Base-by-base conservation (phyloP, 306 rosid species). In the Vachellia pachyceras region DNA sequence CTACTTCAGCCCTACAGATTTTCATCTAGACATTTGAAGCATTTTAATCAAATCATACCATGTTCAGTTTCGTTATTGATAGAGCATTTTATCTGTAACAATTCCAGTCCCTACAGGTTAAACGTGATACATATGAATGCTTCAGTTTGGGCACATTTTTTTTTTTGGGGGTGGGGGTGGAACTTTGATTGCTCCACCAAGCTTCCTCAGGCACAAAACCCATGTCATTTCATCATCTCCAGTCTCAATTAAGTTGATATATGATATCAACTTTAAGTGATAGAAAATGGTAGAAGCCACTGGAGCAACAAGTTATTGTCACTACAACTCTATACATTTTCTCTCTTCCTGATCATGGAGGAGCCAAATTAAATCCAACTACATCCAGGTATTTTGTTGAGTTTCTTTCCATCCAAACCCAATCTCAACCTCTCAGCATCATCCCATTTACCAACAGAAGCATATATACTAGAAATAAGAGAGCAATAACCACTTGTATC, bases 381-480 rank as follows among this genome's bases (percentile, higher is more conserved):
- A 84, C 89, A 85, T 55, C 91, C 90, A 41, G 94, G 91, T 58
- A 67, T 79, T 86, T 88, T 91, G 79, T 58, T 63, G 66, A 82
- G 68, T 52, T 89, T 76, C 37, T 78, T 82, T 77, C 83, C 82
- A 77, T 75, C 84, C 64, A 78, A 46, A 33, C 80, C 82, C 61
- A 22, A 69, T 73, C 87, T 89, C 80, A 86, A 52, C 76, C 80
- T 86, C 81, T 82, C 75, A 54, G 86, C 88, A 73, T 86, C 94
- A 49, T 86, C 88, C 96, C 92, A 88, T 84, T 86, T 85, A 83
- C 78, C 91, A 58, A 79, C 79, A 2, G 90, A 49, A 55, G 90
- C 92, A 85, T 91, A 89, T 57, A 90, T 85, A 78, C 86, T 73
- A 39, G 91, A 84, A 37, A 91, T 92, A 74, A 89, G 90, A 77